Base-by-base conservation (phyloP, 768 basidiomycete species). In the Ephemerocybe angulata region DNA sequence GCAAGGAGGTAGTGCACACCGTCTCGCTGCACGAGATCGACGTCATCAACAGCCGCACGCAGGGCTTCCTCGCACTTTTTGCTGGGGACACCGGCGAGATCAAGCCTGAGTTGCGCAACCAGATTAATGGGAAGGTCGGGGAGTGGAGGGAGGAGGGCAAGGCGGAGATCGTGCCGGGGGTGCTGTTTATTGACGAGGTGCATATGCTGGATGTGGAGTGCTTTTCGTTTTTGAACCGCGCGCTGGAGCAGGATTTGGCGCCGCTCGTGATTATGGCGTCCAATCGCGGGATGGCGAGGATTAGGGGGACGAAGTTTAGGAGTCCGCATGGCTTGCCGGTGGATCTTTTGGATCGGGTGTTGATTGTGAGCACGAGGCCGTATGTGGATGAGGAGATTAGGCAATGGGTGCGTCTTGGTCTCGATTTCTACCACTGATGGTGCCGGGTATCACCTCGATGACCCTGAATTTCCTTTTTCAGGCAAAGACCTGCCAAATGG, bases 121-220 rank as follows among this genome's bases (percentile, higher is more conserved):
- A 99, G 71, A 98, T 99, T 71, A 92, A 99, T 70, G 83, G 87
- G 44, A 98, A 98, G 69, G 94, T 99, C 3, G 88, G 86, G 2
- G 96, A 98, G 65, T 99, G 96, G 96, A 78, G 93, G 53, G 96
- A 99, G 72, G 96, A 98, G 74, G 95, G 96, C 57, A 99, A 98
- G 71, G 96, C 96, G 1, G 93, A 94, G 67, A 93, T 98, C 55
- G 89, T 98, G 3, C 96, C 96, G 33, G 96, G 96, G 3, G 96
- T 96, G n/a, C 77, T 97, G 12, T 98, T 98, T 77, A 97, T 98
- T 62, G 96, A 98, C 71, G 96, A 98, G 73, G 96, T 98, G 12
- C 96, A 98, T 78, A 99, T 99, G 96, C 86, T 99, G 60, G 96
- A 99, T 70, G 98, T 99, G 58, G 96, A 98, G 69, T 98, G 96